phyloP scores from a whole-genome alignment of 345 rosid genomes.

The Populus tremula region DNA sequence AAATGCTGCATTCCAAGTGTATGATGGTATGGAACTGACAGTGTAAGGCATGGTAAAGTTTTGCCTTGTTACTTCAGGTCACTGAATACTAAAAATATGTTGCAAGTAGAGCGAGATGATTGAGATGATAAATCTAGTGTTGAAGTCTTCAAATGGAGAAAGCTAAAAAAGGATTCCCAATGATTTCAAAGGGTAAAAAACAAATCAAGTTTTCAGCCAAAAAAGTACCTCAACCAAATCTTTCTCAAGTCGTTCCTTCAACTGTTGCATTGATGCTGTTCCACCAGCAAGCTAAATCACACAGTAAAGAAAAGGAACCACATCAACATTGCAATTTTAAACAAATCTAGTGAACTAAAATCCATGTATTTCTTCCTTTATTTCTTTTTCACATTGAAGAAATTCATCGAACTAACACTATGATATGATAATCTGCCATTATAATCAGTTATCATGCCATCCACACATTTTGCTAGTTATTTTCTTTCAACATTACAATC shows the following conservation, averaged over 20 bases:
- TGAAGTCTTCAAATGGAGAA: background rate
- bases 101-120: background rate
- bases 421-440: background rate
- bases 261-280: slow-evolving; percentile 97
- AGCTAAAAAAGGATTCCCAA: background rate
- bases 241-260: slow-evolving; percentile 97
- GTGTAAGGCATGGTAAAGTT: background rate
- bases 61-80: background rate
- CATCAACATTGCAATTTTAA: background rate
- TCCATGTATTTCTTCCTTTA: background rate
- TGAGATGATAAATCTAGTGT: background rate
- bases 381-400: background rate
- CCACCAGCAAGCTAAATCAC: slow-evolving; percentile 91
- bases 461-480: background rate
- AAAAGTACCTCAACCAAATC: slow-evolving; percentile 81
- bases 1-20: background rate
- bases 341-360: background rate
- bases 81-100: background rate
- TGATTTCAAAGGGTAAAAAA: background rate
- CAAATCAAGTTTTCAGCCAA: background rate
- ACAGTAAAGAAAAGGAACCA: slow-evolving; percentile 7
- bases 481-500: background rate
- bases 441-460: background rate
- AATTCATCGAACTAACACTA: background rate
- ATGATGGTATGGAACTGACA: background rate